Evolutionary conservation across 331 rosid genomes (phyloP), one percentile per base, ranked within the genome.

Genomic region (Malus hybrid): DNA sequence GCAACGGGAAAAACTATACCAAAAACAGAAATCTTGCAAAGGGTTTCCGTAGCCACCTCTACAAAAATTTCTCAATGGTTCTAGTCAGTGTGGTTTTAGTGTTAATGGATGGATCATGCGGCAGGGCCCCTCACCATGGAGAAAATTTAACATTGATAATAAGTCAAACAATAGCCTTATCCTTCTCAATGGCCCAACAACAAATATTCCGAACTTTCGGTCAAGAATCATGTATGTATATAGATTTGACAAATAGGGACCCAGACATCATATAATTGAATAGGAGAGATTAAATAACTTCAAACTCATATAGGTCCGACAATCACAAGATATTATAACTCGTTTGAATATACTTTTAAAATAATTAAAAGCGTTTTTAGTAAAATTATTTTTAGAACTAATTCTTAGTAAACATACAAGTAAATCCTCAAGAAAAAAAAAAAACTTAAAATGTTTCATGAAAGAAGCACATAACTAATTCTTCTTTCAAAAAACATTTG

Each of bases 111-210:
- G 97, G 77, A 91, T 89, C 96, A 91, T 89, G 2, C 96, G 94
- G 84, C 97, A 93, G 4, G 98, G 96, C 29, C 98, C 98, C 24
- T 4, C 98, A 91, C 98, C 94, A 93, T 3, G 98, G 97, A 28
- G 98, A 33, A 33, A 33, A 33, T 33, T 33, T 33, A 33, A 33
- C 7, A 33, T 33, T 33, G 7, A 33, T 7, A 33, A 33, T 33
- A 33, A 33, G 4, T 24, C 48, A 9, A 65, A 15, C 29, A 65
- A n/a, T n/a, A 34, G 9, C 1, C 0, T 34, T 6, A 34, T 34
- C 39, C 9, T 34, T 34, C 39, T 34, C 9, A 7, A 0, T 29
- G 30, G 30, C 3, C 30, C 3, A 29, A 29, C 30, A 30, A 30
- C 32, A 30, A 53, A 15, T 9, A 44, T 15, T 55, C 60, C 22